Base-by-base conservation (phyloP, 1,284 basidiomycete species). In the Stereum hirsutum region DNA sequence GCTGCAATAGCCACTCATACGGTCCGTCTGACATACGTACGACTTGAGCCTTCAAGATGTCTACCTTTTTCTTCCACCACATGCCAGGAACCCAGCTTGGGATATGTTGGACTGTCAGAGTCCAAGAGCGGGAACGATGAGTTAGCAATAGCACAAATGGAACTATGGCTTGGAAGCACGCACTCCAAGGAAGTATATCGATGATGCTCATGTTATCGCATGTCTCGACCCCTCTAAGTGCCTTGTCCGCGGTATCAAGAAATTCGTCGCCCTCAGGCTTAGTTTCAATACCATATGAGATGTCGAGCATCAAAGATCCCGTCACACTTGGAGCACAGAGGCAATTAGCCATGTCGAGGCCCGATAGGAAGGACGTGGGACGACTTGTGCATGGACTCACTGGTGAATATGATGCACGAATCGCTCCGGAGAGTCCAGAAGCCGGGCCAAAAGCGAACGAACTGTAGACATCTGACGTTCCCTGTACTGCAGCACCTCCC, bases 51-150 rank as follows among this genome's bases (percentile, higher is more conserved):
- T 2, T 38, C 14, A 43, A 28, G 25, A 41, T 14, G 11, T 20
- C 31, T 15, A 39, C 46, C 3, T 38, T 36, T 2, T 25, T 25
- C 32, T 48, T 45, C 42, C 40, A 48, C 6, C 30, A 39, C 28
- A 39, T 45, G 23, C 46, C 41, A n/a, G 41, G 46, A 23, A 48
- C 33, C 46, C 46, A 48, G n/a, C 41, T 44, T 2, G 40, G 46
- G 4, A 48, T 19, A 11, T 46, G 21, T 15, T 35, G 30, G 11
- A 48, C 46, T 48, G 7, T 8, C 11, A 31, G 7, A n/a, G 21
- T 8, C 14, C n/a, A 4, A 10, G 23, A 5, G 15, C 15, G 12
- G 23, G n/a, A n/a, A 24, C 11, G 5, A 1, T 14, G 7, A 7
- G 37, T 12, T 10, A 5, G 19, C 15, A 20, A 17, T 20, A 21